Evolutionary conservation across 179 eudicot species (phyloP).

Genomic region (Nepenthes alata): DNA sequence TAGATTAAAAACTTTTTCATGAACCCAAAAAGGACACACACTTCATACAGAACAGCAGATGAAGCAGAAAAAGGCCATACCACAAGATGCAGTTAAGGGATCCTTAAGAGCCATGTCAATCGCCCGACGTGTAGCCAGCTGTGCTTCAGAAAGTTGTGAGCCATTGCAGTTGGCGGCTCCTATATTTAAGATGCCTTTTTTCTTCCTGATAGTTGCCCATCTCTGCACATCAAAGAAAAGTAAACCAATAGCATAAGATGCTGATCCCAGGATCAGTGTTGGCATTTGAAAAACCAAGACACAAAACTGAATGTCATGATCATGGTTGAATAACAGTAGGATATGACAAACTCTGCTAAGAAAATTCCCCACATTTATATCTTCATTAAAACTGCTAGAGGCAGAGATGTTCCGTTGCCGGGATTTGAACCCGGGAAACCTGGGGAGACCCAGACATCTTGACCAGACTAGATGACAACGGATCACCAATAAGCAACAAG

Average conservation of each 20-base stretch:
- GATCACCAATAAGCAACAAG: constrained; percentile 9
- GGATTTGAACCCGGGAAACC: constrained; percentile 50
- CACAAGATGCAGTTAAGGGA: constrained; percentile 19
- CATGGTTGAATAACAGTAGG: background rate
- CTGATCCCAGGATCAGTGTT: background rate
- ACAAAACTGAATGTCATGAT: background rate
- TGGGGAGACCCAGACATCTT: constrained; percentile 40
- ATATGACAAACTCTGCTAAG: no score
- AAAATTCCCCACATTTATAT: background rate
- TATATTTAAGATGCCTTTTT: constrained; percentile 18
- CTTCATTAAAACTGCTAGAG: background rate
- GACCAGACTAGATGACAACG: constrained; percentile 45
- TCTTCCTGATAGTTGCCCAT: constrained; percentile 57
- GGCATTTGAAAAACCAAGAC: no score
- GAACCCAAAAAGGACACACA: background rate
- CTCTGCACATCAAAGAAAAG: constrained; percentile 41
- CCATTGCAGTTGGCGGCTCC: constrained; percentile 16
- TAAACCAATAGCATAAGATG: background rate
- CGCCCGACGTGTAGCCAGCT: constrained; percentile 54
- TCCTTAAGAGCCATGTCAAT: constrained; percentile 48
- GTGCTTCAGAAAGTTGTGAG: constrained; percentile 41
- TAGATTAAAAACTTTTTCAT: no score
- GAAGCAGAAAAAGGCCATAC: constrained; percentile 14
- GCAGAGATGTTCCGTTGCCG: constrained; percentile 24
- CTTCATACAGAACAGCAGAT: background rate